phyloP scores from a whole-genome alignment of 352 stramenopile species.

The Globisporangium cederbergense region DNA sequence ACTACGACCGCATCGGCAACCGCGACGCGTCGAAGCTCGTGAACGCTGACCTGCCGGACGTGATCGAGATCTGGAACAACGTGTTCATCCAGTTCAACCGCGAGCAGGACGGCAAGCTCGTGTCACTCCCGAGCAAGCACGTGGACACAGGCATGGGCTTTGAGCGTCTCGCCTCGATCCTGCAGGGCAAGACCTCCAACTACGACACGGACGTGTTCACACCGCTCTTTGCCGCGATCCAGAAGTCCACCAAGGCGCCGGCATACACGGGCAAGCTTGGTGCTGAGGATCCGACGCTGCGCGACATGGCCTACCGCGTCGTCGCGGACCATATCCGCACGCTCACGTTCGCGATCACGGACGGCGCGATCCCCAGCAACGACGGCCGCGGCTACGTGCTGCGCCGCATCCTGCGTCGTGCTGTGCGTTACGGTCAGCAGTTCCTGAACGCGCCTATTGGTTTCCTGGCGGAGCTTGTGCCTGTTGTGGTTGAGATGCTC shows the following conservation, averaged over 20 bases:
- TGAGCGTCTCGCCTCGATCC: slow-evolving; percentile 91
- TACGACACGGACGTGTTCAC: slow-evolving; percentile 99
- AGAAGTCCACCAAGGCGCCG: slow-evolving; percentile 71
- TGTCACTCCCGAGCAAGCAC: slow-evolving; percentile 93
- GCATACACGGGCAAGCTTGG: slow-evolving; percentile 85
- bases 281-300: slow-evolving; percentile 85
- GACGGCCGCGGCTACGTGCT: slow-evolving; percentile 98
- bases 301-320: slow-evolving; percentile 92
- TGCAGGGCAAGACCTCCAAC: slow-evolving; percentile 94
- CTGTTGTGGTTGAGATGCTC: slow-evolving; percentile 92
- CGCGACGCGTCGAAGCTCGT: slow-evolving; percentile 92
- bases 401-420: slow-evolving; percentile 96
- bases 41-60: slow-evolving; percentile 96
- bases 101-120: slow-evolving; percentile 86
- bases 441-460: slow-evolving; percentile 94
- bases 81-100: slow-evolving; percentile 99
- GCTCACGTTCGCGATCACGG: slow-evolving; percentile 97
- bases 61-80: slow-evolving; percentile 99
- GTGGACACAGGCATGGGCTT: slow-evolving; percentile 99
- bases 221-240: slow-evolving; percentile 94
- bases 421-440: slow-evolving; percentile 97
- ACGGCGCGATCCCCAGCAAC: slow-evolving; percentile 96
- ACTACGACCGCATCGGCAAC: slow-evolving; percentile 98
- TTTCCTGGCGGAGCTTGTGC: slow-evolving; percentile 95
- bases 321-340: slow-evolving; percentile 98